These are phyloP conservation scores for Corynespora cassiicola DNA, from an alignment of 2,329 filamentous ascomycete species.

Conservation along the genomic window DNA sequence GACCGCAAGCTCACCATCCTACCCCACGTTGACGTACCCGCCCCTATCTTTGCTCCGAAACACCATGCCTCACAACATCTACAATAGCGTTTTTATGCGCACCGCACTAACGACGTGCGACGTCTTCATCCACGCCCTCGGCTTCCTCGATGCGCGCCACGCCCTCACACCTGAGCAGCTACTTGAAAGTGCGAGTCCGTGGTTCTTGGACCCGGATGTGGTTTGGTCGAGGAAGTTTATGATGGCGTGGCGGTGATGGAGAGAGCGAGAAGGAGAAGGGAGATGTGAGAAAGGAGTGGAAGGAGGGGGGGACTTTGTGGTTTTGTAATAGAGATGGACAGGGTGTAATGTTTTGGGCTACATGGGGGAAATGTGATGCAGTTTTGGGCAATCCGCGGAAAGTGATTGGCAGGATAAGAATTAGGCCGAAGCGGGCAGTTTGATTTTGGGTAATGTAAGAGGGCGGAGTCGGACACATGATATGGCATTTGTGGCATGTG, in stretches of 20 bases:
- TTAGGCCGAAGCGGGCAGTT: too few species aligned
- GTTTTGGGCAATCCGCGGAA: too few species aligned
- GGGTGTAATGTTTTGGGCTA: background rate
- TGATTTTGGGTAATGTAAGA: too few species aligned
- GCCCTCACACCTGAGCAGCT: conserved; percentile 37
- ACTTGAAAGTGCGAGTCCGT: conserved; percentile 35
- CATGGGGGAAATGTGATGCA: conserved; percentile 14
- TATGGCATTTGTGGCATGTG: too few species aligned
- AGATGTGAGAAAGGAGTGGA: background rate
- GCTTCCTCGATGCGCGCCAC: conserved; percentile 23
- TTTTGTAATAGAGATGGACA: background rate
- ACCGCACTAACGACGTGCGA: conserved; percentile 42
- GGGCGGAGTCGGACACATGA: too few species aligned
- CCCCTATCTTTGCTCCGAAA: too few species aligned
- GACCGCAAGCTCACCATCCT: conserved; percentile 4
- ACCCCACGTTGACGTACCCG: too few species aligned
- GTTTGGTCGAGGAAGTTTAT: conserved; percentile 40
- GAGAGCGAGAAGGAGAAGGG: conserved; percentile 47
- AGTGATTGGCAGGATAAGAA: too few species aligned
- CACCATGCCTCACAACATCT: conserved; percentile 36
- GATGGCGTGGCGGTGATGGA: conserved; percentile 65
- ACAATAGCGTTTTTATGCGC: conserved; percentile 34
- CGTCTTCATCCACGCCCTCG: conserved; percentile 38
- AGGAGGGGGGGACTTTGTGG: background rate
- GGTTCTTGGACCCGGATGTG: conserved; percentile 41